Evolutionary conservation across 1,284 basidiomycete species (phyloP).

Genomic region (Serendipita sp.): DNA sequence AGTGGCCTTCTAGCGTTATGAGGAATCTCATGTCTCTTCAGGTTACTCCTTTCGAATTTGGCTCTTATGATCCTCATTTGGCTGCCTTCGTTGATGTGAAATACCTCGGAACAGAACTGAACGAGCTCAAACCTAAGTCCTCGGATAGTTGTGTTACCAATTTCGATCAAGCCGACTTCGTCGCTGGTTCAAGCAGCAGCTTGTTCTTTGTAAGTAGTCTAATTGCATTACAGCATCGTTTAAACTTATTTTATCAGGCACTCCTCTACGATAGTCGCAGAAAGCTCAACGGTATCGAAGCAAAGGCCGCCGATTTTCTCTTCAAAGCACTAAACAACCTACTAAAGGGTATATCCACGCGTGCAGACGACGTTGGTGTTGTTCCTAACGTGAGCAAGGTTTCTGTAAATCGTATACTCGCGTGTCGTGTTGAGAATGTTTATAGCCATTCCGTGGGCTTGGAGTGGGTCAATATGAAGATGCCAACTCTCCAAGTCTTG

Average conservation of each 20-base stretch:
- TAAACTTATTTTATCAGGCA: slow-evolving; percentile 24
- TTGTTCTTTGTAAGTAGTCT: slow-evolving; percentile 39
- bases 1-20: slow-evolving; percentile 10
- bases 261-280: slow-evolving; percentile 32
- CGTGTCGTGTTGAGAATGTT: too few species aligned
- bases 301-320: slow-evolving; percentile 25
- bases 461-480: too few species aligned
- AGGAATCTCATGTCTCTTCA: slow-evolving; percentile 17
- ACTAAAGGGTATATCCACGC: slow-evolving; percentile 33
- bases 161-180: slow-evolving; percentile 51
- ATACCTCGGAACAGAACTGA: slow-evolving; percentile 44
- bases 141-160: slow-evolving; percentile 42
- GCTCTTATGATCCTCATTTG: slow-evolving; percentile 51
- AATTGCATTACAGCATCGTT: background rate
- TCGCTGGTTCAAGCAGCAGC: slow-evolving; percentile 51
- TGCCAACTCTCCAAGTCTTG: too few species aligned
- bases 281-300: slow-evolving; percentile 27
- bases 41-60: slow-evolving; percentile 51
- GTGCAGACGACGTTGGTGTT: slow-evolving; percentile 34
- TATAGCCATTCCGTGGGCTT: too few species aligned
- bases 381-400: slow-evolving; percentile 15
- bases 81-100: slow-evolving; percentile 44
- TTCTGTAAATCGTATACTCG: too few species aligned
- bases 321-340: slow-evolving; percentile 35
- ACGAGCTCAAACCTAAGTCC: slow-evolving; percentile 35